Base-by-base conservation (phyloP, 2,329 filamentous ascomycete species). In the Fonsecaea multimorphosa region DNA sequence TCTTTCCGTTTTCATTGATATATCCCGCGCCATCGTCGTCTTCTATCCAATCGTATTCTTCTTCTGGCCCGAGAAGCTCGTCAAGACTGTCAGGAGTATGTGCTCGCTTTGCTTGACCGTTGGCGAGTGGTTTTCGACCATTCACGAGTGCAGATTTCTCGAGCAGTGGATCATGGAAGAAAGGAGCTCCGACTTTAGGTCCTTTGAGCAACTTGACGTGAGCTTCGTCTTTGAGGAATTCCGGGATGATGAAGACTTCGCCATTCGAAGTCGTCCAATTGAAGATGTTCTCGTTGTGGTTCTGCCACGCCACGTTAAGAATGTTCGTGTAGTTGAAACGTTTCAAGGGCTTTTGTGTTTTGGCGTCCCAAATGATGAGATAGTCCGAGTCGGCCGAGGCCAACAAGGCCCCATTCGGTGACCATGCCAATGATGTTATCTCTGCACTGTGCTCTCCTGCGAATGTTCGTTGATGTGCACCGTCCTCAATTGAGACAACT, bases 21-120 rank as follows among this genome's bases (percentile, higher is more conserved):
- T 98, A 98, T 49, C 94, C 95, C 36, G 93, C 94, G 11, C 93
- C 93, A 74, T 99, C 95, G 69, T 99, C 95, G 73, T 99, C 95
- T 4, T 93, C 88, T 1, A 99, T 91, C 76, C 98, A 99, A 69
- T 92, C 92, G 49, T 92, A 91, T 24, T 84, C 85, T 51, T 85
- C 84, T 82, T 79, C 88, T 74, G 72, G 83, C 0, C 87, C 86
- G 1, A 97, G 83, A n/a, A 96, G 87, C 59, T 93, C 92, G 75
- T 95, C 92, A 1, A 96, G 82, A 46, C 91, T 93, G 68, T 93
- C 91, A 0, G 89, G 82, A 0, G 89, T 89, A n/a, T 85, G 87
- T 67, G 82, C 80, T 66, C 90, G 83, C 56, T 82, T 82, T 7
- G 46, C 59, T 83, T 78, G 49, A 2, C 86, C 86, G 75, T 89